These are phyloP conservation scores for Iberis pinnata DNA, from an alignment of 345 rosid species.

Conservation along the genomic window DNA sequence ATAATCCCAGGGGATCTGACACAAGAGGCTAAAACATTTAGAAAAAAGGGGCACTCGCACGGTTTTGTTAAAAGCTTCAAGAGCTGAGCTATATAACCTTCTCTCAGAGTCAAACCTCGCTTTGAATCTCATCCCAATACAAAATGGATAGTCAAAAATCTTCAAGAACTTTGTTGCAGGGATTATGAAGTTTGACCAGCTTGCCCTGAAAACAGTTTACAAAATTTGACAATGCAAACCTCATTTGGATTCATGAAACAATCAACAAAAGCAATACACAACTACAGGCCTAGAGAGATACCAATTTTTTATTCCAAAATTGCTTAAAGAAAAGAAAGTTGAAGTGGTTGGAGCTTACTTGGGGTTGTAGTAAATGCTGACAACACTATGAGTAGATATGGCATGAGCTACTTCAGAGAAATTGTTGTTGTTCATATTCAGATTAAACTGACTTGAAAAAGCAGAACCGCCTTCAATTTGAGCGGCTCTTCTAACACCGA, in stretches of 20 bases:
- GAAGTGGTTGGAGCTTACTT: constrained; percentile 40
- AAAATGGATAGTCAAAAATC: constrained; percentile 56
- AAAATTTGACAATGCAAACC: background rate
- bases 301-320: background rate
- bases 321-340: background rate
- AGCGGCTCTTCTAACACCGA: constrained; percentile 89
- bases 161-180: constrained; percentile 65
- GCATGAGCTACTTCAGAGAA: constrained; percentile 64
- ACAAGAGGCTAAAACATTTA: constrained; percentile 7
- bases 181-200: constrained; percentile 66
- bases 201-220: constrained; percentile 38
- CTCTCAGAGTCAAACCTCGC: constrained; percentile 83
- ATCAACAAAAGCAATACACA: background rate
- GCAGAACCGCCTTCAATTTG: constrained; percentile 53
- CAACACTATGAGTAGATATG: constrained; percentile 46
- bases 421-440: constrained; percentile 49
- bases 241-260: constrained; percentile 2
- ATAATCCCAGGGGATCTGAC: constrained; percentile 73
- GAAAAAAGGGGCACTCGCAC: too few species aligned
- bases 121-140: constrained; percentile 84
- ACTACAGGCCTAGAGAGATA: background rate
- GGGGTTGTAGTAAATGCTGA: constrained; percentile 86
- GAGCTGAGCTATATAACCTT: constrained; percentile 43
- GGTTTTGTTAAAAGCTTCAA: background rate
- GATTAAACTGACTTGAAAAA: constrained; percentile 42